Evolutionary conservation across 2,329 filamentous ascomycete genomes (phyloP), one percentile per base, ranked within the genome.

Genomic region (Colletotrichum musicola): DNA sequence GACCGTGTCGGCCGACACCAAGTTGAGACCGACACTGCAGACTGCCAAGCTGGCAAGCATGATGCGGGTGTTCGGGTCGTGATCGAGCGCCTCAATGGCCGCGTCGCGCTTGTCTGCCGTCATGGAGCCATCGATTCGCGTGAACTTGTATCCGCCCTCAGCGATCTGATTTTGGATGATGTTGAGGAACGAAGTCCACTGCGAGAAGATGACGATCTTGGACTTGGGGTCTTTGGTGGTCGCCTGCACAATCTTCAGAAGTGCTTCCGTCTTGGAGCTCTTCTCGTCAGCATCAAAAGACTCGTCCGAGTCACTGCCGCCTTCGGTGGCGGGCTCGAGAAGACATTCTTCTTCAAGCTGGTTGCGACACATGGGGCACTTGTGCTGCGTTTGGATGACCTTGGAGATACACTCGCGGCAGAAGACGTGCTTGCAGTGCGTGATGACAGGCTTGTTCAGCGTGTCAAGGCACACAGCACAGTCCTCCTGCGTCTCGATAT

Each of bases 1-100:
- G 67, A 97, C 93, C 6, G 94, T 94, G 74, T 96, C 94, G 0
- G 94, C 94, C 0, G 93, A 90, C 0, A 95, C 93, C 13, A 97
- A 87, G 74, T 97, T 97, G 53, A 97, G 84, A 0, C 94, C 94
- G 1, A 97, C 94, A 60, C 91, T 92, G 79, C 93, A 95, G 6
- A 96, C 94, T 7, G 89, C 88, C 49, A 97, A 82, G 75, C 92
- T 94, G 2, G 94, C 94, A 2, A 97, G 89, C 83, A 97, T 86
- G 73, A 97, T 88, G 0, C 89, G 91, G 66, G 89, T 93, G 1
- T 87, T 78, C 0, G 89, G 84, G 64, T 96, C 90, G 3, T 84
- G 83, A 65, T 92, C 90, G 35, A 97, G 86, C 0, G 86, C 83
- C 3, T 86, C 79, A 53, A 97, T 90, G 0, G 93, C 90, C 16